Conservation (phyloP, 2,329 filamentous ascomycete genomes). For the Aspergillus sp. region DNA sequence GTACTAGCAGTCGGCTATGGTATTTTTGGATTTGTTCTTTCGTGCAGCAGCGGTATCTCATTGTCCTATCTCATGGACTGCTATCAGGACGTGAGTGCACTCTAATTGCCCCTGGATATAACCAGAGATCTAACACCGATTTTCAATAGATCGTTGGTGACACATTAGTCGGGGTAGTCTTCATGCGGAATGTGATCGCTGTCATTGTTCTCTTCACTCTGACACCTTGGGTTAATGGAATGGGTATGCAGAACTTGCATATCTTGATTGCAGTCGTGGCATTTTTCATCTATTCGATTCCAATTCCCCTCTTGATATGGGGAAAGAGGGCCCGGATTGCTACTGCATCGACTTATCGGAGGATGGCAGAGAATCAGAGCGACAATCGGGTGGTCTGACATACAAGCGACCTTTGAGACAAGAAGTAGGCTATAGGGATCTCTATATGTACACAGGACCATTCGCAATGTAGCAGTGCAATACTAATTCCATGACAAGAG, state of each 20-base stretch:
- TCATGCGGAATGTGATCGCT: constrained; percentile 48
- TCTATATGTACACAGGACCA: background rate
- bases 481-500: too few species aligned
- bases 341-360: constrained; percentile 8
- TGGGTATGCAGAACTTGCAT: constrained; percentile 1
- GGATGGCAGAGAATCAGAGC: background rate
- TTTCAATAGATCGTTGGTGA: constrained; percentile 46
- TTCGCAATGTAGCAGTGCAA: too few species aligned
- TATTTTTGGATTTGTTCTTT: constrained; percentile 16
- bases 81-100: constrained; percentile 28
- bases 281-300: constrained; percentile 18
- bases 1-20: constrained; percentile 39
- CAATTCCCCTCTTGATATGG: constrained; percentile 26
- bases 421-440: background rate
- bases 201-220: constrained; percentile 50
- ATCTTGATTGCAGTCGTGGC: constrained; percentile 16
- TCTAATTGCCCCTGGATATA: too few species aligned
- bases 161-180: constrained; percentile 48
- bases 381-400: background rate
- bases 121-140: background rate
- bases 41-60: background rate
- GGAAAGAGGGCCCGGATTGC: constrained; percentile 24
- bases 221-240: constrained; percentile 23
- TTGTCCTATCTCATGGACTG: constrained; percentile 20
- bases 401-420: too few species aligned